Percentiles rank a stretch among this genome's conserved stretches.
These are phyloP conservation scores for Rosa hybrid DNA, from an alignment of 331 rosid species.

Conservation along the genomic window DNA sequence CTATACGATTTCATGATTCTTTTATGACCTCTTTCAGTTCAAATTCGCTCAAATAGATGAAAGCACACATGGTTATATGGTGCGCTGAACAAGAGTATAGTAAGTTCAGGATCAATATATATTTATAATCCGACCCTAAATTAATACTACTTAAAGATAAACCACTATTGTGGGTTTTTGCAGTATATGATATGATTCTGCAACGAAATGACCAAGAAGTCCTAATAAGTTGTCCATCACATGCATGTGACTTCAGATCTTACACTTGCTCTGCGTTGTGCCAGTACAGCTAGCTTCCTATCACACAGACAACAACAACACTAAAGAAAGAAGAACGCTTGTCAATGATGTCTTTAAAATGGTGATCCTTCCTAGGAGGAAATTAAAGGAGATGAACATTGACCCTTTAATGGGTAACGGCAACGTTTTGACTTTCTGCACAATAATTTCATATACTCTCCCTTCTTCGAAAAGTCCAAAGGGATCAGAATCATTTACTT, in stretches of 20 bases:
- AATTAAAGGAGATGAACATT: constrained; percentile 21
- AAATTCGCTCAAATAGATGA: no score
- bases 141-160: no score
- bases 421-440: constrained; percentile 38
- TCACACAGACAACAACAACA: constrained; percentile 7
- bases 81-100: no score
- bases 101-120: no score
- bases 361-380: constrained; percentile 36
- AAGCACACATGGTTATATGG: no score
- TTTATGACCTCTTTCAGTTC: no score
- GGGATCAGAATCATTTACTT: neutral
- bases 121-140: no score
- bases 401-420: constrained; percentile 33
- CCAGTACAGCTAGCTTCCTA: constrained; percentile 22
- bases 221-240: constrained; percentile 36
- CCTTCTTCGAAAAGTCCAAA: constrained; percentile 9
- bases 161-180: neutral
- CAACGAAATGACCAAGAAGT: constrained; percentile 1
- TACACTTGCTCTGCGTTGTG: neutral
- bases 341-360: constrained; percentile 39
- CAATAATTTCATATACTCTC: constrained; percentile 24
- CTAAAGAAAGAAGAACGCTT: constrained; percentile 21
- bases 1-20: no score
- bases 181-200: neutral
- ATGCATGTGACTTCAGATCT: constrained; percentile 13